Percentiles rank a stretch among this genome's conserved stretches.
Evolutionary conservation across 1,284 basidiomycete genomes (phyloP).

Genomic region (Athelia sp.): DNA sequence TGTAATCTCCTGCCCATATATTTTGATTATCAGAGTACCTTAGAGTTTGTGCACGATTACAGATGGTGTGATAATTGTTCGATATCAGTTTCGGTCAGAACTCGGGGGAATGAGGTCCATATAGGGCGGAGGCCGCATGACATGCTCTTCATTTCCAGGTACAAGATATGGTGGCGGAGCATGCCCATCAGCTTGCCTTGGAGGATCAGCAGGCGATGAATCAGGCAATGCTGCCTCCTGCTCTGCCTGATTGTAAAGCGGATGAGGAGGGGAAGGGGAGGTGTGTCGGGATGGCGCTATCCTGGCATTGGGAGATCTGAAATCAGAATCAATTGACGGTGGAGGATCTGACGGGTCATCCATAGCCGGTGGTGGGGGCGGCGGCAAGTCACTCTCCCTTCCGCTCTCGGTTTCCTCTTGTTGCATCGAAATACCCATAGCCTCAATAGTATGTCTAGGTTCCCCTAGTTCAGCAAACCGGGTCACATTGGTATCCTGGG

Average conservation of each 20-base stretch:
- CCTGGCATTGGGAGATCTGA: constrained; percentile 48
- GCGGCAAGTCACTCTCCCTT: constrained; percentile 31
- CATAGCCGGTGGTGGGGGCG: constrained; percentile 75
- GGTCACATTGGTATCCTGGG: constrained; percentile 60
- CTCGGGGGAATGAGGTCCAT: constrained; percentile 32
- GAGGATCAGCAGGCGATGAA: constrained; percentile 19
- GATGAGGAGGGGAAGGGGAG: constrained; percentile 26
- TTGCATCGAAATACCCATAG: constrained; percentile 52
- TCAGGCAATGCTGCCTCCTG: constrained; percentile 12
- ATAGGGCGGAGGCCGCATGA: constrained; percentile 52
- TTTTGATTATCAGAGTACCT: neutral
- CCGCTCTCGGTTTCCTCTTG: constrained; percentile 35
- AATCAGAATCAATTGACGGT: constrained; percentile 76
- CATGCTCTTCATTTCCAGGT: constrained; percentile 42
- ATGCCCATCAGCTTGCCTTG: constrained; percentile 29
- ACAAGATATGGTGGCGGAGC: constrained; percentile 51
- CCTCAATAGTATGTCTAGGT: constrained; percentile 49
- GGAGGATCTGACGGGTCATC: constrained; percentile 83
- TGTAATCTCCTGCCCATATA: constrained; percentile 7
- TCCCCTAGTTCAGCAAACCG: constrained; percentile 54
- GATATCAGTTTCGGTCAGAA: constrained; percentile 1
- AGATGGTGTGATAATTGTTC: no score
- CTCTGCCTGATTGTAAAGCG: constrained; percentile 29
- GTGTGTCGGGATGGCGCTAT: constrained; percentile 28
- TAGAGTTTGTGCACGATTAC: neutral